Evolutionary conservation across 169 alveolate genomes (phyloP).

Genomic region (Amoebophrya sp.): DNA sequence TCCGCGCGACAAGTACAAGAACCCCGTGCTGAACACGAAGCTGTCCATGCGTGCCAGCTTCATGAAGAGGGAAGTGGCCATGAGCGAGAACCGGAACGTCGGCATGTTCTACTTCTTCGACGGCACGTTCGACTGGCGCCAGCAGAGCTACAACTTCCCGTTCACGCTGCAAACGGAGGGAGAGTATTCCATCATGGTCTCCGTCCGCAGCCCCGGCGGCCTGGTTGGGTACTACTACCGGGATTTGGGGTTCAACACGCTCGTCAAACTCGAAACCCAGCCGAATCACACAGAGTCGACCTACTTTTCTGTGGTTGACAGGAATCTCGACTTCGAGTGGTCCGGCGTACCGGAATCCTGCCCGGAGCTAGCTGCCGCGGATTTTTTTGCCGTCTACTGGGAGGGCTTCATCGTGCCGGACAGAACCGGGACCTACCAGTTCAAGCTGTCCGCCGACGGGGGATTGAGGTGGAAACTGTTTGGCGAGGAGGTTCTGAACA

Average conservation of each 20-base stretch:
- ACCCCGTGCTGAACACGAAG: slow-evolving; percentile 1
- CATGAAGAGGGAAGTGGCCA: neutral
- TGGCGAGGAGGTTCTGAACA: neutral
- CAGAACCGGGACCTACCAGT: neutral
- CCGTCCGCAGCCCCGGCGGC: neutral
- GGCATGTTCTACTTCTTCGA: neutral
- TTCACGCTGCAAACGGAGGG: neutral
- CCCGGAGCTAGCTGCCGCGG: neutral
- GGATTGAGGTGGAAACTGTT: neutral
- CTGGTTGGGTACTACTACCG: slow-evolving; percentile 7
- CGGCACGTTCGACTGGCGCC: slow-evolving; percentile 7
- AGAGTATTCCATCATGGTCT: neutral
- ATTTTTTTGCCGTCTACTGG: neutral
- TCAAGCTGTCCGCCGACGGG: neutral
- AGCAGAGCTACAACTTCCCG: neutral
- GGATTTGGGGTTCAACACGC: slow-evolving; percentile 10
- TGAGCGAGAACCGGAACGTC: neutral
- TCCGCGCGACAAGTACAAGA: neutral
- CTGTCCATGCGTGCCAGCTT: neutral
- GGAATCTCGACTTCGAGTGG: neutral
- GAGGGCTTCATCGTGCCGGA: slow-evolving; percentile 26
- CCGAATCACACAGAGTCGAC: neutral
- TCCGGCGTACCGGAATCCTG: neutral
- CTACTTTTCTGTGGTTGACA: neutral
- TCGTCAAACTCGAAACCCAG: neutral